Conservation (phyloP, 495 filamentous ascomycete species). For the Letharia lupina region DNA sequence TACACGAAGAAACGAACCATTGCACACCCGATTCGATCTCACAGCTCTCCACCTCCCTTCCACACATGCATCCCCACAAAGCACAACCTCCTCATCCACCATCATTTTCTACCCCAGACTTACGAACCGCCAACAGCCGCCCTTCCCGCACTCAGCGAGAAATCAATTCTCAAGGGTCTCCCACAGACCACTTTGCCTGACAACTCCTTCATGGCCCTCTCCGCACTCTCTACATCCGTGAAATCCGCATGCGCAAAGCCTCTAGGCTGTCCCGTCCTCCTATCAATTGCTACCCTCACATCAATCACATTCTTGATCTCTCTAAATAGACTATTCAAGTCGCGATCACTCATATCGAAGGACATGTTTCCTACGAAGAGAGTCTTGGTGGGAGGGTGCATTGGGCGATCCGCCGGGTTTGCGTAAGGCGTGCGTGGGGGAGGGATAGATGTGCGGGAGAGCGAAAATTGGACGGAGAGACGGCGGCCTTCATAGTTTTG, state of each 20-base stretch:
- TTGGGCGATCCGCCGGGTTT: background rate
- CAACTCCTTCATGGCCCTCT: conserved; percentile 48
- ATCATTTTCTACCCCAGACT: background rate
- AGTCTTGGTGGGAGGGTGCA: conserved; percentile 49
- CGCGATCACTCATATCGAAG: conserved; percentile 80
- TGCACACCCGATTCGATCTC: background rate
- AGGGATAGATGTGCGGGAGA: conserved; percentile 15
- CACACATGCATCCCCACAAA: background rate
- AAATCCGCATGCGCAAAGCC: conserved; percentile 94
- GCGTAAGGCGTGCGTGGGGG: conserved; percentile 1
- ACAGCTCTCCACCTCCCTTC: background rate
- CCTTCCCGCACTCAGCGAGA: conserved; percentile 28
- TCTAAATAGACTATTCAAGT: conserved; percentile 74
- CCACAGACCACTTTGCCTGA: conserved; percentile 52
- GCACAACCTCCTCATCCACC: background rate
- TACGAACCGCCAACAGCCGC: background rate
- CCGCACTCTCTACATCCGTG: conserved; percentile 52
- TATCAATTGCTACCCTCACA: conserved; percentile 83
- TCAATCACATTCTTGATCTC: conserved; percentile 65
- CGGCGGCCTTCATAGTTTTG: conserved; percentile 74
- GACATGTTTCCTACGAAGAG: conserved; percentile 87
- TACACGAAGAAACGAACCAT: conserved; percentile 12
- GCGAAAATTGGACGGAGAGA: conserved; percentile 49
- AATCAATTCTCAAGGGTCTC: conserved; percentile 60
- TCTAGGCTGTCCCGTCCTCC: conserved; percentile 73